phyloP scores from a whole-genome alignment of 805 yeast genomes.

The Cyberlindnera maritima region DNA sequence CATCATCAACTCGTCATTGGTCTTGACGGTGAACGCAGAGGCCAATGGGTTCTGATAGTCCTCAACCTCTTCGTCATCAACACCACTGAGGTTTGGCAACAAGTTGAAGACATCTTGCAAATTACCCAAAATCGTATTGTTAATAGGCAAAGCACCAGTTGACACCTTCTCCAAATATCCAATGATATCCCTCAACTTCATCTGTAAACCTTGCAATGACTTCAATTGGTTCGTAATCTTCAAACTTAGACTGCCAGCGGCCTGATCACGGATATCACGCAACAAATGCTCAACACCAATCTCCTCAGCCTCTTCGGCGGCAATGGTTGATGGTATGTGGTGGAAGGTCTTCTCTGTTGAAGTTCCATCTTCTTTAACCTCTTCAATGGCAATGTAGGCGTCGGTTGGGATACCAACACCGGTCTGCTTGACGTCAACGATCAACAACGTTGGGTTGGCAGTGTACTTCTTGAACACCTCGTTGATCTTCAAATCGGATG shows the following conservation, averaged over 20 bases:
- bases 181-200: constrained; percentile 74
- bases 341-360: constrained; percentile 89
- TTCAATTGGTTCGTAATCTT: constrained; percentile 86
- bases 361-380: constrained; percentile 93
- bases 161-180: constrained; percentile 74
- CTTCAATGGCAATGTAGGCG: constrained; percentile 91
- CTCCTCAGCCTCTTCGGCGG: constrained; percentile 99
- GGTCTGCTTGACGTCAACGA: constrained; percentile 85
- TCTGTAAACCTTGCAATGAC: constrained; percentile 81
- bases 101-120: constrained; percentile 93
- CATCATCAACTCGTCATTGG: constrained; percentile 95
- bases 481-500: constrained; percentile 88
- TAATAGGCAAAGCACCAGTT: constrained; percentile 72
- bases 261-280: constrained; percentile 94
- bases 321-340: constrained; percentile 88
- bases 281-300: constrained; percentile 96
- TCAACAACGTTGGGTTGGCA: constrained; percentile 74
- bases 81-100: constrained; percentile 68
- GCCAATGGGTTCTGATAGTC: constrained; percentile 52
- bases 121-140: constrained; percentile 87
- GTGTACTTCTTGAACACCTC: constrained; percentile 85
- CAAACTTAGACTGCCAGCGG: constrained; percentile 88
- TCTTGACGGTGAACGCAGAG: constrained; percentile 83
- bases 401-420: constrained; percentile 92
- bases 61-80: constrained; percentile 32